Conservation (phyloP, 495 filamentous ascomycete genomes). For the Pyronema domesticum region DNA sequence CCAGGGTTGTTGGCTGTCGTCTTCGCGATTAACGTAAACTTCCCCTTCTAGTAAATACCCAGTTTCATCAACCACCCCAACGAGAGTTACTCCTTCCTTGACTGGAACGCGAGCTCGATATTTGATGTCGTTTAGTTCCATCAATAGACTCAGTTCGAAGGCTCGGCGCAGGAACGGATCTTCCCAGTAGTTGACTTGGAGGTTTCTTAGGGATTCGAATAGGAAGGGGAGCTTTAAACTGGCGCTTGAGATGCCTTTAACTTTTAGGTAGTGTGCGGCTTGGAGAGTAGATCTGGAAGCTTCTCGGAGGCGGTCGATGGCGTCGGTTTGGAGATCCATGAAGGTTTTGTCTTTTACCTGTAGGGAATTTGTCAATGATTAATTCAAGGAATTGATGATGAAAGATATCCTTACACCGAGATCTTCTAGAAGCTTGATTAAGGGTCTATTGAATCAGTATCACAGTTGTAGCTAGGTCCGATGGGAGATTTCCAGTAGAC, state of each 20-base stretch:
- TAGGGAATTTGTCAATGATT: not conserved
- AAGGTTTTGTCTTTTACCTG: conserved; percentile 37
- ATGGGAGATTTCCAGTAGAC: not conserved
- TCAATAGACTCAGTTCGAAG: conserved; percentile 47
- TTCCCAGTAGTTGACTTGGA: conserved; percentile 41
- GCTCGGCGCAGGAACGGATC: conserved; percentile 47
- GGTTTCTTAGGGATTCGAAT: conserved; percentile 34
- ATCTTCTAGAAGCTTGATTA: conserved; percentile 75
- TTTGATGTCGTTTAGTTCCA: conserved; percentile 52
- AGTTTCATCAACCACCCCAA: conserved; percentile 73
- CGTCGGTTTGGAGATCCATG: conserved; percentile 38
- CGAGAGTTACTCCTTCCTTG: conserved; percentile 47
- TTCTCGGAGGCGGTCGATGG: conserved; percentile 37
- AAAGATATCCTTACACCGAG: conserved; percentile 23
- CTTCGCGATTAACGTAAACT: conserved; percentile 40
- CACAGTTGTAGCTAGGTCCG: not conserved
- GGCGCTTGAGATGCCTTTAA: conserved; percentile 34
- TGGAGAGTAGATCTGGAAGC: conserved; percentile 37
- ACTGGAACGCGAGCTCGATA: conserved; percentile 58
- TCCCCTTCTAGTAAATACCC: conserved; percentile 46
- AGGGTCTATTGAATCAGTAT: conserved; percentile 29
- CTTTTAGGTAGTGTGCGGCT: conserved; percentile 43
- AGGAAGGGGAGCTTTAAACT: conserved; percentile 38
- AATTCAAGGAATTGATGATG: not conserved
- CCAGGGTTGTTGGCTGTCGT: conserved; percentile 13